phyloP scores from a whole-genome alignment of 208 protist species.

The Leishmania martiniquensis region DNA sequence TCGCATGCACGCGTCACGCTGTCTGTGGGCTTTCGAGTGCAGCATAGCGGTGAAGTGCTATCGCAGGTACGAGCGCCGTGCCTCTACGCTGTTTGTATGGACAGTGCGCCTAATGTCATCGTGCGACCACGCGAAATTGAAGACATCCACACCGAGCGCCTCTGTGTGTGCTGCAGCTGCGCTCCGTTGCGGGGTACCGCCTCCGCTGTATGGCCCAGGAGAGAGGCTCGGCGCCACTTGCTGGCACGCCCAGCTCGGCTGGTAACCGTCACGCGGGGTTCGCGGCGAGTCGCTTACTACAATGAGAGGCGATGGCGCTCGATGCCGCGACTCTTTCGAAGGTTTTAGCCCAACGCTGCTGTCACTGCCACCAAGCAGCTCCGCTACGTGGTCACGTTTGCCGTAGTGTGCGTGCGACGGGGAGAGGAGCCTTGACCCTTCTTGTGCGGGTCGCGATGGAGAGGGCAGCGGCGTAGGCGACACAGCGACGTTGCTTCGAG shows the following conservation, averaged over 20 bases:
- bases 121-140: slow-evolving; percentile 57
- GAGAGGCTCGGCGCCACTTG: neutral
- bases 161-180: neutral
- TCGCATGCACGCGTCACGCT: neutral
- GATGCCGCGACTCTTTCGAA: neutral
- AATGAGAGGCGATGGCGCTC: neutral
- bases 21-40: neutral
- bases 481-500: neutral
- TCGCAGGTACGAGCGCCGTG: slow-evolving; percentile 46
- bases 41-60: neutral
- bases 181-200: neutral
- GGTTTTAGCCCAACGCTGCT: neutral
- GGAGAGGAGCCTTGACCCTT: neutral
- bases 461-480: slow-evolving; percentile 25
- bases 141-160: neutral
- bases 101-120: slow-evolving; percentile 52
- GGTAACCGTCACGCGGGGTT: neutral
- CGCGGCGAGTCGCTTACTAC: neutral
- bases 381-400: slow-evolving; percentile 17
- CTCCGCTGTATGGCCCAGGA: neutral
- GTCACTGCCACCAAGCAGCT: slow-evolving; percentile 6
- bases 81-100: slow-evolving; percentile 49
- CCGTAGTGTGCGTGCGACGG: neutral
- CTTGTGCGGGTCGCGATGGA: slow-evolving; percentile 23
- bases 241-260: neutral